Conservation (phyloP, 2,329 filamentous ascomycete species). For the Hypoxylon sp. region DNA sequence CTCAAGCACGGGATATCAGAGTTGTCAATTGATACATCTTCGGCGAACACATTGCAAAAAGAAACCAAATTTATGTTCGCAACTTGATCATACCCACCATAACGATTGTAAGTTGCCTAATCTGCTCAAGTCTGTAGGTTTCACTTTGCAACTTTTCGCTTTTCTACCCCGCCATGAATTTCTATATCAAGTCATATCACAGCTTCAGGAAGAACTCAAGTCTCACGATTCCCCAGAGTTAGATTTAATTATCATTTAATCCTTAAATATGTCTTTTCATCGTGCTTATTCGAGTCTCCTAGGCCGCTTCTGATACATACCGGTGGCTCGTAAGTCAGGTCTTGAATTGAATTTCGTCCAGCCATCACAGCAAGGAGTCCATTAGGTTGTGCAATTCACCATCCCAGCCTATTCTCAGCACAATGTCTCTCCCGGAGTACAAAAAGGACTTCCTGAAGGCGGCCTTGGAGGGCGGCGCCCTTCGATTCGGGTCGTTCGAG, state of each 20-base stretch:
- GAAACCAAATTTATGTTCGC: background rate
- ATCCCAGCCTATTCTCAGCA: slow-evolving; percentile 35
- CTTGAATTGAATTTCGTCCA: background rate
- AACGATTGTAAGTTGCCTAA: slow-evolving; percentile 1
- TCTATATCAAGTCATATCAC: slow-evolving; percentile 9
- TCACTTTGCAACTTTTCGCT: background rate
- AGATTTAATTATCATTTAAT: background rate
- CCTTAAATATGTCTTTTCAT: background rate
- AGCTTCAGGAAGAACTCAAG: slow-evolving; percentile 6
- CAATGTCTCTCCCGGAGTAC: slow-evolving; percentile 69
- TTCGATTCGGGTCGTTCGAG: slow-evolving; percentile 86
- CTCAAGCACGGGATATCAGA: background rate
- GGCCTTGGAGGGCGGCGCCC: slow-evolving; percentile 74
- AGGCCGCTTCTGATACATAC: background rate
- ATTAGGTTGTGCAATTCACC: background rate
- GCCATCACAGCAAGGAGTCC: background rate
- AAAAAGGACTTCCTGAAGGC: slow-evolving; percentile 80
- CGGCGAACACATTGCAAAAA: background rate
- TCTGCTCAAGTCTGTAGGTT: background rate
- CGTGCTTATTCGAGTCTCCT: background rate
- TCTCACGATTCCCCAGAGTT: background rate
- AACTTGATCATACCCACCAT: background rate
- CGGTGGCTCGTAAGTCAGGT: background rate
- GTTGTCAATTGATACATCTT: background rate
- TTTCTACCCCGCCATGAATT: slow-evolving; percentile 35